Base-by-base conservation (phyloP, 2,329 filamentous ascomycete species). In the Juglanconis sp. region DNA sequence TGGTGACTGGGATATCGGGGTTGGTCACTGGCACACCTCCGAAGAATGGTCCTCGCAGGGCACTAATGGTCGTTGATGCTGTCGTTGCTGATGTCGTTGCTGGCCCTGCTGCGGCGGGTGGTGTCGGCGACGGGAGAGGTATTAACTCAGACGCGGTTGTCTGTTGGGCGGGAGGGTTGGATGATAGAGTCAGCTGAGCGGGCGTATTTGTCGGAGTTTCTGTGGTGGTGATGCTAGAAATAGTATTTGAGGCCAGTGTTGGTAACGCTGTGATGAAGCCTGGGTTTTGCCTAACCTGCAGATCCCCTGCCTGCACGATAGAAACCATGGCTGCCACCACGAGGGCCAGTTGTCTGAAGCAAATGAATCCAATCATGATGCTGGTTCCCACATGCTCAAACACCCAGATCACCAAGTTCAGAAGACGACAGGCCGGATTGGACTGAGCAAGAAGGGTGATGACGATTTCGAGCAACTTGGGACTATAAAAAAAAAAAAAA, bases 201-300 rank as follows among this genome's bases (percentile, higher is more conserved):
- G 36, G n/a, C 24, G 42, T 4, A 13, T 17, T 5, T 35, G 35
- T 24, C 3, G 56, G 15, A 3, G 32, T 40, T 9, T 40, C 36
- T 7, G 34, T 17, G 3, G 35, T 54, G 17, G 32, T 40, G 47
- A 24, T 32, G 11, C 24, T 34, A 11, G 15, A 32, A 3, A 48
- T 10, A 3, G 50, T 38, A 15, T 31, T 48, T 49, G 56, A n/a
- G 30, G 32, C 56, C 17, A 38, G 32, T 10, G 56, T 59, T 17
- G 56, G 56, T 40, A 59, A n/a, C 15, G 49, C 46, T 5, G 56
- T 59, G 49, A 59, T 59, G 24, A 59, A 59, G 2, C 40, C 34
- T 15, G 56, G 56, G 38, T 59, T 59, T 24, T 59, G 56, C 47
- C 56, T 35, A 13, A 48, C 24, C 9, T 31, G 13, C 34, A 59